Base-by-base conservation (phyloP, 306 rosid species). In the Sicyos edulis region DNA sequence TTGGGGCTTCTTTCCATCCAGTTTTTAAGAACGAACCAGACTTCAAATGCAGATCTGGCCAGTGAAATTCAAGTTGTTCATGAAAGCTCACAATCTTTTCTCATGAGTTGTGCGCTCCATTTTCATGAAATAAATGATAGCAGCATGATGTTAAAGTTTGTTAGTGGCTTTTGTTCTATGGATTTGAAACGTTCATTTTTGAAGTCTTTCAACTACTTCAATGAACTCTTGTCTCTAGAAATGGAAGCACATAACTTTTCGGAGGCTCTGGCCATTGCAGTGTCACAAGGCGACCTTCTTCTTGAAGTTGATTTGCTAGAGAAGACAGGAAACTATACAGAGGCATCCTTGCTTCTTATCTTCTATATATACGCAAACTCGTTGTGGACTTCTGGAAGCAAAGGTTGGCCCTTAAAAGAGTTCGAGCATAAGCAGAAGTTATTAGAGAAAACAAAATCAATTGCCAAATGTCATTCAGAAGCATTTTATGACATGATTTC, bases 401-500 rank as follows among this genome's bases (percentile, higher is more conserved):
- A 76, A 75, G 88, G 83, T 4, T 84, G 88, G 91, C 91, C 91
- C 15, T 69, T 86, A 47, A 86, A 80, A 76, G 70, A 8, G 47
- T 84, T 82, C 79, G 1, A 63, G 51, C 54, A 76, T 44, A 84
- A 86, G 83, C 72, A 20, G 15, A 78, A 74, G 58, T 77, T 84
- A 52, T 73, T 86, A 77, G 56, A 12, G 51, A 84, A 50, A 74
- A 88, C 77, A 0, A 76, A 54, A 60, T 78, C 72, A 26, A 76
- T 74, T 63, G 88, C 91, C 37, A 78, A 71, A 76, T 64, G 65
- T 44, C 78, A 37, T 15, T 78, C 83, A 15, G 19, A 44, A 62
- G 59, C 37, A 67, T 80, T 78, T 45, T 74, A 74, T 69, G 79
- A 44, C 51, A 68, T 66, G 70, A 86, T 84, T 67, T 72, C 73